Evolutionary conservation across 2,329 filamentous ascomycete genomes (phyloP), one percentile per base, ranked within the genome.

Genomic region (Balansia obtecta): DNA sequence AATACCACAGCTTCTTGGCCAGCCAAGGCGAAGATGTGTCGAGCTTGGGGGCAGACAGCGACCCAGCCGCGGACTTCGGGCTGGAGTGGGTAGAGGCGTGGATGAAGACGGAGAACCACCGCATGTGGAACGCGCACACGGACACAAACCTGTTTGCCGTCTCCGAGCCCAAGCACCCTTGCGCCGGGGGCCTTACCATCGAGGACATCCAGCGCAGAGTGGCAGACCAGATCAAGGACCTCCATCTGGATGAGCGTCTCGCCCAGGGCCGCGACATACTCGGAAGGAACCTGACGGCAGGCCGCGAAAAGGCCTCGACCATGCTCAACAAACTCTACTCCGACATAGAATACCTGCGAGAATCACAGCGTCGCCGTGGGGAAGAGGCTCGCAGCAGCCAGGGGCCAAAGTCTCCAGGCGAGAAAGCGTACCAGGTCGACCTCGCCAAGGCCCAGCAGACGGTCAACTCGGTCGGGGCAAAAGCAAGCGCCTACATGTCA

Each of bases 81-180:
- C 67, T 74, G 20, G 86, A 95, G 22, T 98, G 89, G 73, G 75
- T 97, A 37, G 80, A 89, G n/a, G 80, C 82, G 18, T 98, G 93
- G 93, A 80, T 79, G 58, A 77, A 77, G 54, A 96, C 91, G 0
- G 85, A 95, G 54, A 97, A 97, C 63, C 95, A 93, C 66, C 79
- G 85, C 47, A 84, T 98, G 53, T 98, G 94, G 80, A 76, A 90
- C 56, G 74, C 77, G 13, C 72, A 86, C 58, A 88, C 85, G 2
- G 90, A 96, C 62, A 83, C 83, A 15, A 86, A 95, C 60, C 76
- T 98, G 15, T 98, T 97, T 62, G 91, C 95, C 57, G 88, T 98
- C 55, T 86, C 94, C 13, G 89, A 95, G 62, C 93, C 93, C 1
- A 84, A 83, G 54, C 93, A 98, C 65, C 93, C 93, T 3, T 96